Conservation (phyloP, 2,329 filamentous ascomycete species). For the Exophiala spinifera region DNA sequence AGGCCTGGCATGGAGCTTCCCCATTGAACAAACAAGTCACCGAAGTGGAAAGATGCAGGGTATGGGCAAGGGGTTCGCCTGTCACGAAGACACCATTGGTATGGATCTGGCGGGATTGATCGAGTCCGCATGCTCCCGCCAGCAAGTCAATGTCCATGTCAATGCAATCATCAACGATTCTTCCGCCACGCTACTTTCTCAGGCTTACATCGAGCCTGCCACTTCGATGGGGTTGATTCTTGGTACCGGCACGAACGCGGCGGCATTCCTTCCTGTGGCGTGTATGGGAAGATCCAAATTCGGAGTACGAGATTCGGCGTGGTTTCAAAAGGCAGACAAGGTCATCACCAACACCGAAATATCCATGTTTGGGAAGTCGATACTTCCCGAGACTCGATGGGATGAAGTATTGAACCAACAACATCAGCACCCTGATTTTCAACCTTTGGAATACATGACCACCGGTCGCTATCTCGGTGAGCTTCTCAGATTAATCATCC, state of each 20-base stretch:
- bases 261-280: conserved; percentile 58
- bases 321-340: conserved; percentile 56
- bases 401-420: conserved; percentile 58
- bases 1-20: conserved; percentile 66
- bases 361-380: conserved; percentile 60
- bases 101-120: conserved; percentile 60
- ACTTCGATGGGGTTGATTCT: conserved; percentile 63
- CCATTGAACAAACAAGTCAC: conserved; percentile 62
- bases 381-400: conserved; percentile 60
- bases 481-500: conserved; percentile 58
- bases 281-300: conserved; percentile 56
- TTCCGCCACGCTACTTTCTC: conserved; percentile 59
- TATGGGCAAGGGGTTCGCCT: conserved; percentile 65
- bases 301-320: conserved; percentile 52
- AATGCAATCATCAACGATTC: conserved; percentile 64
- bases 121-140: conserved; percentile 55
- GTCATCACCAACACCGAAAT: conserved; percentile 65
- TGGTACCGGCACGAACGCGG: conserved; percentile 63
- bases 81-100: conserved; percentile 57
- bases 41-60: conserved; percentile 55
- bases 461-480: conserved; percentile 64
- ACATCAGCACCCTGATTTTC: conserved; percentile 60
- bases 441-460: conserved; percentile 63
- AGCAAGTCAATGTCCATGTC: conserved; percentile 56
- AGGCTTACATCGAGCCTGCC: conserved; percentile 59